Base-by-base conservation (phyloP, 306 rosid species). In the Begonia masoniana region DNA sequence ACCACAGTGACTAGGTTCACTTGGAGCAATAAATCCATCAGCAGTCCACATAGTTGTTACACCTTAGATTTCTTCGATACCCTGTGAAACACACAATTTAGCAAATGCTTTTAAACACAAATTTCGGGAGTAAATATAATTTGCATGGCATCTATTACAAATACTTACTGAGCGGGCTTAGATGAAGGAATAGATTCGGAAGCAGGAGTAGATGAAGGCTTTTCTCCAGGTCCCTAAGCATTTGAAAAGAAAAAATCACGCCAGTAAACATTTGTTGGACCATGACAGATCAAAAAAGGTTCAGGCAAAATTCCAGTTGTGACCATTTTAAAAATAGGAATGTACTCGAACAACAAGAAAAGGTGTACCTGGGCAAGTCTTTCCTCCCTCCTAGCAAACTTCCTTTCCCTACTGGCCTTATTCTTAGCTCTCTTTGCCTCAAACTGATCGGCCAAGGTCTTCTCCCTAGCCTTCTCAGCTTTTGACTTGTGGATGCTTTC, bases 401-500 rank as follows among this genome's bases (percentile, higher is more conserved):
- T 88, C 66, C 97, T 79, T 67, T 84, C 97, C 35, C 95, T 69
- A 75, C 93, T 84, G 39, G 97, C 95, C 82, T 88, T 88, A 86
- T 82, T 88, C 88, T 88, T 88, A 23, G 93, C 93, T 57, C 97
- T 71, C 57, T 84, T 84, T 10, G 95, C 93, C 74, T 88, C 97
- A 52, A 88, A 84, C 64, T 88, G 97, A 50, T 88, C 95, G 15
- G 88, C 75, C 61, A 88, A 52, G 10, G 95, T 79, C 86, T 88
- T 88, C 74, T 88, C 97, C 58, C 97, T 84, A 2, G 95, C 95
- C 80, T 84, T 88, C 77, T 88, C 97, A 15, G 97, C 97, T 71
- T 88, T 88, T 2, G 95, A 79, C 67, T 84, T 88, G 76, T 88
- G 95, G 7, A 88, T 88, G 71, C 95, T 88, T 74, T 88, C 97